Conservation (phyloP, 768 basidiomycete species). For the Lactarius vividus region DNA sequence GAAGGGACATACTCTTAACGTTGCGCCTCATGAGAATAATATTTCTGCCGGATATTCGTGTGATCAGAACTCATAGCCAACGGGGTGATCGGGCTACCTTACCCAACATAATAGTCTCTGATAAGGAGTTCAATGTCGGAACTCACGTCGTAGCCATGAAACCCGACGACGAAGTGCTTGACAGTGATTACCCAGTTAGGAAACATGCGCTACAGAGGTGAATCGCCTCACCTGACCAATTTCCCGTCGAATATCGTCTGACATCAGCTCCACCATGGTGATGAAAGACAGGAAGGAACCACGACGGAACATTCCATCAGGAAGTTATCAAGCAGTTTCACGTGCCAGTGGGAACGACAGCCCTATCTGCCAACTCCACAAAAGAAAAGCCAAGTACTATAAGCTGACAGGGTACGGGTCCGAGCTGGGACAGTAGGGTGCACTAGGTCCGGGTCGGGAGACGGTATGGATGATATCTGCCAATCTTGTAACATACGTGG, state of each 20-base stretch:
- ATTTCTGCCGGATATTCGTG: conserved; percentile 34
- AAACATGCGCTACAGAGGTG: not conserved
- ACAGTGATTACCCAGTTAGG: not conserved
- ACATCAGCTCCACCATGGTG: not conserved
- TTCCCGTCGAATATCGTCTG: conserved; percentile 31
- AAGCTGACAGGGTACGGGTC: too few relatives aligned
- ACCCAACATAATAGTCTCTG: conserved; percentile 60
- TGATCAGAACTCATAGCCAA: not conserved
- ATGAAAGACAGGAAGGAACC: not conserved
- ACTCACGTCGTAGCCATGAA: conserved; percentile 54
- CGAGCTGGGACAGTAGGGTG: too few relatives aligned
- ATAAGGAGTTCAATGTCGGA: conserved; percentile 56
- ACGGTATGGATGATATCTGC: too few relatives aligned
- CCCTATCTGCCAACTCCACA: too few relatives aligned
- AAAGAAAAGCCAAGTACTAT: too few relatives aligned
- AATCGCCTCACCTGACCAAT: conserved; percentile 30
- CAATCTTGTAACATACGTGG: too few relatives aligned
- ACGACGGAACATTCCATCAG: too few relatives aligned
- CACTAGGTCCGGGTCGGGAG: too few relatives aligned
- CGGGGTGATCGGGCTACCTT: conserved; percentile 14
- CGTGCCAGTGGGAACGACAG: not conserved
- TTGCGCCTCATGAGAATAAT: conserved; percentile 72
- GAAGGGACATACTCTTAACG: conserved; percentile 43
- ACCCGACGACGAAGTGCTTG: conserved; percentile 72
- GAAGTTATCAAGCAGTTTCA: not conserved